Evolutionary conservation across 345 rosid genomes (phyloP).

Genomic region (Ricinus communis): DNA sequence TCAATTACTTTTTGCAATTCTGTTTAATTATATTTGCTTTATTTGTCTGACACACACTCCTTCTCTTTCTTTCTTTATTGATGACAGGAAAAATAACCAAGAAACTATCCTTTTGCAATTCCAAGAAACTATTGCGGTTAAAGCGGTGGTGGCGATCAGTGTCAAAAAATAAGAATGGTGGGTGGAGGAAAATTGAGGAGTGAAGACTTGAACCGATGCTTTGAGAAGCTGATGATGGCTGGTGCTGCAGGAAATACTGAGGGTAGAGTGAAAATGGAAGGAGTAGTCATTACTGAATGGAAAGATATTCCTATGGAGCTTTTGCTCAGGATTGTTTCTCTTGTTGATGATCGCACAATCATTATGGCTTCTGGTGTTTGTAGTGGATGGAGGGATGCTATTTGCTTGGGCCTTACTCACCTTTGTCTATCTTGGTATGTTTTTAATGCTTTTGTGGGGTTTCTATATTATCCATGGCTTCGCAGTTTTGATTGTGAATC

Average conservation of each 20-base stretch:
- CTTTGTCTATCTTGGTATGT: conserved; percentile 78
- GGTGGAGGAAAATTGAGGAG: conserved; percentile 37
- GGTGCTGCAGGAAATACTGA: conserved; percentile 22
- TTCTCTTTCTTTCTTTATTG: conserved; percentile 7
- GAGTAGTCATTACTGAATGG: conserved; percentile 61
- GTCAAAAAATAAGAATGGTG: not conserved
- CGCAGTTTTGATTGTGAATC: not conserved
- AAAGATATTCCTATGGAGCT: conserved; percentile 90
- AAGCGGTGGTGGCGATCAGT: not conserved
- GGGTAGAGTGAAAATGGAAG: conserved; percentile 42
- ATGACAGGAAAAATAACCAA: conserved; percentile 39
- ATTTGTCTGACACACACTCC: no score
- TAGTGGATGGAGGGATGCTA: conserved; percentile 86
- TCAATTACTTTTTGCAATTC: not conserved
- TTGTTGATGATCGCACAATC: conserved; percentile 70
- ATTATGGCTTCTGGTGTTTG: conserved; percentile 88
- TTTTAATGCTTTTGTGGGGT: not conserved
- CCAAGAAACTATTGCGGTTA: no score
- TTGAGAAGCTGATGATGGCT: conserved; percentile 56
- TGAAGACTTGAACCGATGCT: conserved; percentile 59
- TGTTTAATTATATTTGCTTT: not conserved
- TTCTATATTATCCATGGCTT: not conserved
- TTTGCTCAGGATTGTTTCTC: conserved; percentile 64
- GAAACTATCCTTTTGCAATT: conserved; percentile 12
- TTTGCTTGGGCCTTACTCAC: conserved; percentile 71